These are phyloP conservation scores for Fremontodendron californicum DNA, from an alignment of 345 rosid genomes.

Conservation along the genomic window DNA sequence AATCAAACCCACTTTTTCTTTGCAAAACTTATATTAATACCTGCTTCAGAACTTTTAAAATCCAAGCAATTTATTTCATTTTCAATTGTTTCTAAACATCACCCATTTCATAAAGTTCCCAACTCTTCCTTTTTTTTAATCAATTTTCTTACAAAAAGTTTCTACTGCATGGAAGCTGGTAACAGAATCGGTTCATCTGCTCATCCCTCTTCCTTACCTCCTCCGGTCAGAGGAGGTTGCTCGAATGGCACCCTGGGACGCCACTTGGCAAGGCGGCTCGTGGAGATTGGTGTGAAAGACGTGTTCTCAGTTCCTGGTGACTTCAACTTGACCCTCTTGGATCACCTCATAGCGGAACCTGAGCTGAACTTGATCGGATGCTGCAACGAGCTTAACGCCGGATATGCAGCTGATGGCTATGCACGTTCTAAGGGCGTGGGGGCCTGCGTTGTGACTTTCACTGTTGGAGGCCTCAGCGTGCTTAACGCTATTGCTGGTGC, in stretches of 20 bases:
- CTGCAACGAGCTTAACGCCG: constrained; percentile 76
- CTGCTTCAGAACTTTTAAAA: neutral
- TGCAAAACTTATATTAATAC: neutral
- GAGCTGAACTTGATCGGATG: constrained; percentile 52
- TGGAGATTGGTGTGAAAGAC: constrained; percentile 55
- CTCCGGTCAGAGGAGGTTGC: constrained; percentile 13
- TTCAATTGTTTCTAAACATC: neutral
- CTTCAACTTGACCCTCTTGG: constrained; percentile 58
- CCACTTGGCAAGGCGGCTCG: constrained; percentile 60
- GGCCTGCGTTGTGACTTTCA: too few species aligned
- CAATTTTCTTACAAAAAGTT: neutral
- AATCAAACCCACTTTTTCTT: neutral
- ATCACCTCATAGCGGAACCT: constrained; percentile 56
- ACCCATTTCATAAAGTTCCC: neutral
- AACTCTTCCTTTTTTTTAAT: neutral
- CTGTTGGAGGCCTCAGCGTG: constrained; percentile 73
- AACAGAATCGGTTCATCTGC: constrained; percentile 32
- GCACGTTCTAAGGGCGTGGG: constrained; percentile 65
- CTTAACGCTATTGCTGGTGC: constrained; percentile 68
- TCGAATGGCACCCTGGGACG: constrained; percentile 42
- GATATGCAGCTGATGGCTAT: constrained; percentile 77
- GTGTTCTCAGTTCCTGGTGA: constrained; percentile 73
- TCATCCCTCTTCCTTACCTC: constrained; percentile 20
- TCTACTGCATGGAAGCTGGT: constrained; percentile 32
- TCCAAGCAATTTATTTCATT: neutral